Conservation (phyloP, 345 rosid genomes). For the Trapa incisa region DNA sequence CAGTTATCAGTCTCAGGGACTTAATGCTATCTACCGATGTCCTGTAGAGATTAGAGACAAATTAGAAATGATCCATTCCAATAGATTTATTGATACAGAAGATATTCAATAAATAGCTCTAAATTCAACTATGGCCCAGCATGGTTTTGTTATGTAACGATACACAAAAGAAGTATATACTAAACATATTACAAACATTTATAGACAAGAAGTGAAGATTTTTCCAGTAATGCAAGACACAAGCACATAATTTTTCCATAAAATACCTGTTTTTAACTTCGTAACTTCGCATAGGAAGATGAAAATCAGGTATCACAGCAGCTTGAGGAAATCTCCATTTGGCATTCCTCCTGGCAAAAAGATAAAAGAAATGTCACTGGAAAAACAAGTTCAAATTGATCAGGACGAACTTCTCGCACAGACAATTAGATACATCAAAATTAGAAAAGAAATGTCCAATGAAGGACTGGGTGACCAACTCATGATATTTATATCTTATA, state of each 20-base stretch:
- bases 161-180: too few species aligned
- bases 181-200: not conserved
- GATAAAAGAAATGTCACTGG: not conserved
- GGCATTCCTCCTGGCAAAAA: constrained; percentile 23
- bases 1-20: constrained; percentile 62
- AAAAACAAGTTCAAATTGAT: not conserved
- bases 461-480: too few species aligned
- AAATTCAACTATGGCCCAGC: not conserved
- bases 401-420: not conserved
- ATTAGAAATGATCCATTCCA: not conserved
- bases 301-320: constrained; percentile 49
- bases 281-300: constrained; percentile 71
- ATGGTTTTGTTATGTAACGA: not conserved
- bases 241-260: not conserved
- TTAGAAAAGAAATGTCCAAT: too few species aligned
- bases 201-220: not conserved
- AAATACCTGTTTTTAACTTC: constrained; percentile 61
- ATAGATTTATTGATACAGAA: not conserved
- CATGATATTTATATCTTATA: too few species aligned
- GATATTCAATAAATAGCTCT: not conserved
- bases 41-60: constrained; percentile 20
- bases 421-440: too few species aligned
- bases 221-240: not conserved
- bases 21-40: constrained; percentile 59
- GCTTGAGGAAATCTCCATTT: constrained; percentile 53